A percentile compares a stretch with the other conserved stretches of the same genome.
phyloP scores from a whole-genome alignment of 208 protist genomes.

The Balamuthia mandrillaris region DNA sequence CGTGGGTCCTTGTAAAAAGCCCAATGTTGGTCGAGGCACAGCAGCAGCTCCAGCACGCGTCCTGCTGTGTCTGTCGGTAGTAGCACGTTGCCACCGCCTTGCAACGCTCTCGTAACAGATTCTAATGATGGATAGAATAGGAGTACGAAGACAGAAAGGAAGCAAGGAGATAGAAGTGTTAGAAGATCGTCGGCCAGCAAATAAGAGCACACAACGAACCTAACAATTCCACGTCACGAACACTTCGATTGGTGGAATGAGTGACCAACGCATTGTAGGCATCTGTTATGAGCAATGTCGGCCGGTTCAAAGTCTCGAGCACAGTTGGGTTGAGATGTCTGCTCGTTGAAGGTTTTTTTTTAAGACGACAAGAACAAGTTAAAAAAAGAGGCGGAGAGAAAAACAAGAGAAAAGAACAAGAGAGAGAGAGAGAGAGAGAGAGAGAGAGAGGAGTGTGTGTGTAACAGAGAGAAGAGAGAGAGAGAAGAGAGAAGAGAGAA shows the following conservation, averaged over 20 bases:
- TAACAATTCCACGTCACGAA: neutral
- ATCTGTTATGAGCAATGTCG: conserved; percentile 74
- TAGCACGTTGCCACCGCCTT: conserved; percentile 75
- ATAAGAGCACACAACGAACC: conserved; percentile 13
- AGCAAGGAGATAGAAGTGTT: neutral
- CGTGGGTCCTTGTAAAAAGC: too few species aligned
- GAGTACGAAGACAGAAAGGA: too few species aligned
- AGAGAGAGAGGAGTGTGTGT: too few species aligned
- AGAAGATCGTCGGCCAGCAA: neutral
- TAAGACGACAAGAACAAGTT: neutral
- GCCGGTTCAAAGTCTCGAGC: conserved; percentile 50
- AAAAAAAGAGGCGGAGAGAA: neutral
- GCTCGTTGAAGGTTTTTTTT: neutral
- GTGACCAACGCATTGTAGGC: conserved; percentile 46
- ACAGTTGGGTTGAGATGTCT: conserved; percentile 67
- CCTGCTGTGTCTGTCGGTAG: conserved; percentile 76
- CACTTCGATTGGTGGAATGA: neutral
- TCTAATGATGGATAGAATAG: too few species aligned
- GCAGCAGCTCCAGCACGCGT: conserved; percentile 70
- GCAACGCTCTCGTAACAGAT: too few species aligned
- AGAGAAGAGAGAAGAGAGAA: too few species aligned
- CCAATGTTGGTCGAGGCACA: conserved; percentile 73
- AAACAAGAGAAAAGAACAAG: conserved; percentile 25
- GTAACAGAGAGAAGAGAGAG: too few species aligned
- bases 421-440: too few species aligned